These are phyloP conservation scores for Colletotrichum sp. DNA, from an alignment of 2,329 filamentous ascomycete species.

Conservation along the genomic window DNA sequence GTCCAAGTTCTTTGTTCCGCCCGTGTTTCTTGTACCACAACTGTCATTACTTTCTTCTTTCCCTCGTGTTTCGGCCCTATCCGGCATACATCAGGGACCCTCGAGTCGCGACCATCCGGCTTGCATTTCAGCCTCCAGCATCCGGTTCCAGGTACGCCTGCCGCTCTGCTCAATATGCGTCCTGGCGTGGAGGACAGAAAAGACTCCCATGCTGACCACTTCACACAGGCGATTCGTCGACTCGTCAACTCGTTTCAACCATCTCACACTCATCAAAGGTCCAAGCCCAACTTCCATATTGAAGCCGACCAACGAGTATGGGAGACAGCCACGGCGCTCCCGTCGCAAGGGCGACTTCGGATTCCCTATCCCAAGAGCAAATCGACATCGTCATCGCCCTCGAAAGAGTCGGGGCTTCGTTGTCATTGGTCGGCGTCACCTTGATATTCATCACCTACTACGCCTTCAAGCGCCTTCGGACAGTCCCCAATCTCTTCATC, in stretches of 20 bases:
- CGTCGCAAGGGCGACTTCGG: neutral
- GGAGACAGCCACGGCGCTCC: neutral
- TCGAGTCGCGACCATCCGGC: neutral
- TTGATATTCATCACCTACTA: constrained; percentile 59
- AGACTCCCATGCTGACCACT: neutral
- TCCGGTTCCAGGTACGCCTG: neutral
- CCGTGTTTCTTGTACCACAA: neutral
- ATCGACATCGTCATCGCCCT: constrained; percentile 22
- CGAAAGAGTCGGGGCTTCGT: constrained; percentile 47
- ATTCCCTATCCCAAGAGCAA: constrained; percentile 30
- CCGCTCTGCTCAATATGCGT: neutral
- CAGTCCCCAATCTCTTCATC: constrained; percentile 67
- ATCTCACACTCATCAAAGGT: neutral
- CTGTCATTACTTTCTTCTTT: neutral
- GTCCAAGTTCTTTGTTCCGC: neutral
- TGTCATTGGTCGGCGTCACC: constrained; percentile 57
- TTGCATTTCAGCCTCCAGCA: neutral
- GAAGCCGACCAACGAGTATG: neutral
- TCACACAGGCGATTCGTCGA: neutral
- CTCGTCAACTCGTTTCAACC: neutral
- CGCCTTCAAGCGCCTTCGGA: constrained; percentile 56
- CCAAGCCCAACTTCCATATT: neutral
- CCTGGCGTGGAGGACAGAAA: neutral
- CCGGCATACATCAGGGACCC: neutral
- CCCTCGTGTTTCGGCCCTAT: neutral